Percentiles rank a stretch among this genome's conserved stretches.
Evolutionary conservation across 1,139 yeast genomes (phyloP).

Genomic region (Eremothecium coryli): DNA sequence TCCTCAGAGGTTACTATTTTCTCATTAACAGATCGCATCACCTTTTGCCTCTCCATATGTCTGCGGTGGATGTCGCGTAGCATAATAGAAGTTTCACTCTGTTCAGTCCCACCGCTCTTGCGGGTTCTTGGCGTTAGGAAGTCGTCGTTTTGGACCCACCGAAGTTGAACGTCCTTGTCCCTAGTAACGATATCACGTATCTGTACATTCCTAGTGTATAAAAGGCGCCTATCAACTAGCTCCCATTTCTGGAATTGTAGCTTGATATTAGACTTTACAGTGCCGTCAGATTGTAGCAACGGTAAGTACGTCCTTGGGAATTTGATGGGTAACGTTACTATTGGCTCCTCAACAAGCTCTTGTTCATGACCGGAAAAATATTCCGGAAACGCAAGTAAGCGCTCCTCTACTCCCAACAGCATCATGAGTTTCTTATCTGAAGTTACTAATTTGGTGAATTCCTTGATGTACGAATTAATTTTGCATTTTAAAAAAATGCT

Average conservation of each 20-base stretch:
- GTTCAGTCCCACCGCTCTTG: constrained; percentile 1
- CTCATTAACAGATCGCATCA: constrained; percentile 8
- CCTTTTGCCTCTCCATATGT: constrained; percentile 8
- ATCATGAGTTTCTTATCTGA: constrained; percentile 7
- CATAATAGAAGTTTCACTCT: constrained; percentile 7
- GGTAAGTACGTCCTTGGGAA: constrained; percentile 13
- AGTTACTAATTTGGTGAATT: constrained; percentile 2
- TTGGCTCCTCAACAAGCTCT: constrained; percentile 6
- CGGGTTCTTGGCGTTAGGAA: not conserved
- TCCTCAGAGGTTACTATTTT: constrained; percentile 11
- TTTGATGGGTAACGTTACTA: constrained; percentile 16
- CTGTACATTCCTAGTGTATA: constrained; percentile 3
- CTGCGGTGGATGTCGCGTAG: constrained; percentile 7
- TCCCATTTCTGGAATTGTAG: constrained; percentile 14
- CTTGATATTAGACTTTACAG: constrained; percentile 10
- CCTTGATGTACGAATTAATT: constrained; percentile 12
- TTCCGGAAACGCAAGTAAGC: constrained; percentile 4
- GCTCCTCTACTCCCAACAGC: constrained; percentile 2
- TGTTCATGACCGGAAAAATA: constrained; percentile 10
- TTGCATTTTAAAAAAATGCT: constrained; percentile 11
- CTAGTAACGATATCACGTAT: constrained; percentile 1
- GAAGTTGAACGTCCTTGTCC: constrained; percentile 5
- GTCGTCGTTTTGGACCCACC: constrained; percentile 2
- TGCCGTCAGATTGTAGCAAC: constrained; percentile 12
- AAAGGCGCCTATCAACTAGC: not conserved